Conservation (phyloP, 108 stramenopile species). For the Cylindrotheca fusiformis region DNA sequence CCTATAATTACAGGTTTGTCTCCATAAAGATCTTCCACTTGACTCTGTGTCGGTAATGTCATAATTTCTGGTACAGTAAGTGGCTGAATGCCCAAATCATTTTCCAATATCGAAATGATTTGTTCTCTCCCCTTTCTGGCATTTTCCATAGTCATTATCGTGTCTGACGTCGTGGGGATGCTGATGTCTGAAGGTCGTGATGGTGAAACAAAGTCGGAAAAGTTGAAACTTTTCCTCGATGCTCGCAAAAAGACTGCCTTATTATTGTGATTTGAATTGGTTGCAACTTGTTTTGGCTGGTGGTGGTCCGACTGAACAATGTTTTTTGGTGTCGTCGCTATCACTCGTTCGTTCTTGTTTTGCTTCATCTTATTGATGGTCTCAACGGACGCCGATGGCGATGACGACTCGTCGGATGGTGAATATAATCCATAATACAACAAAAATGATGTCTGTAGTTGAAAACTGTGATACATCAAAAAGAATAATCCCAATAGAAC, state of each 20-base stretch:
- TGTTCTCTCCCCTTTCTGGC: constrained; percentile 22
- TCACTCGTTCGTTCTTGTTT: not conserved
- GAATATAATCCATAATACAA: too few species aligned
- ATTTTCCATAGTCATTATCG: not conserved
- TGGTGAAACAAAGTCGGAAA: constrained; percentile 13
- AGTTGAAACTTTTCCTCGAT: constrained; percentile 2
- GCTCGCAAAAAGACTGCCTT: constrained; percentile 1
- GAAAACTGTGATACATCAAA: constrained; percentile 1
- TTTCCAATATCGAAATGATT: constrained; percentile 19
- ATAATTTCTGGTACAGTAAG: constrained; percentile 12
- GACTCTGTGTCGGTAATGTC: constrained; percentile 13
- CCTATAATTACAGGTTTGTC: constrained; percentile 24
- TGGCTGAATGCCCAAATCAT: constrained; percentile 19
- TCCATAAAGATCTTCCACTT: constrained; percentile 29
- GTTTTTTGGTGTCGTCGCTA: not conserved
- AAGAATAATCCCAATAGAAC: not conserved
- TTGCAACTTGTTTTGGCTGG: not conserved
- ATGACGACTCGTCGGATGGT: not conserved
- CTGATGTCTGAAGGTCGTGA: too few species aligned
- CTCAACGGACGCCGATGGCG: not conserved
- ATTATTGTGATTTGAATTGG: too few species aligned
- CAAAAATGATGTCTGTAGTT: too few species aligned
- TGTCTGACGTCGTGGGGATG: not conserved
- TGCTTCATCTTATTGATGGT: not conserved
- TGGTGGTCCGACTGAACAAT: constrained; percentile 1